phyloP scores from a whole-genome alignment of 768 basidiomycete species.

The Amanita jacksonii region DNA sequence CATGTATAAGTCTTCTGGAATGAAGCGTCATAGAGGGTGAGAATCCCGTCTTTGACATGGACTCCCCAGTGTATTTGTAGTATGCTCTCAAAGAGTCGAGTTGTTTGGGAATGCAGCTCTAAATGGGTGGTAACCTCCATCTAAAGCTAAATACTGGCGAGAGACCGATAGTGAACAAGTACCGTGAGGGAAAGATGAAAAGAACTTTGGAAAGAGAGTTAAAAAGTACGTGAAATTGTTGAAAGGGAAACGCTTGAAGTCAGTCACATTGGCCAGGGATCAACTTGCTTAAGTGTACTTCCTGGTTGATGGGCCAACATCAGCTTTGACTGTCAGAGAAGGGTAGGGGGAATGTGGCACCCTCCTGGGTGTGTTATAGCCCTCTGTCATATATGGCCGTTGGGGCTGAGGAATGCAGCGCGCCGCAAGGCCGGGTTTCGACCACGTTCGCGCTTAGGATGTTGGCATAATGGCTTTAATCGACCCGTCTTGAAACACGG shows the following conservation, averaged over 20 bases:
- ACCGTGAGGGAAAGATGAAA: too few species aligned
- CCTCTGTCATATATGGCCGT: too few species aligned
- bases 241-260: constrained; percentile 76
- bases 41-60: constrained; percentile 14
- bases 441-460: constrained; percentile 60
- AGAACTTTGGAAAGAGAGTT: constrained; percentile 77
- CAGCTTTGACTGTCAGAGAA: constrained; percentile 55
- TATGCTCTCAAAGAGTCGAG: constrained; percentile 72
- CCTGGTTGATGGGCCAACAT: constrained; percentile 55
- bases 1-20: too few species aligned
- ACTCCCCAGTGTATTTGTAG: constrained; percentile 48
- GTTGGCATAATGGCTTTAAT: constrained; percentile 73
- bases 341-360: constrained; percentile 51
- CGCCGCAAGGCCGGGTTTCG: too few species aligned
- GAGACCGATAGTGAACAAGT: too few species aligned
- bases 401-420: too few species aligned
- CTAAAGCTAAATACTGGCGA: constrained; percentile 78
- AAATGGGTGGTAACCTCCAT: constrained; percentile 79
- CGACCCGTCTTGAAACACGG: constrained; percentile 80
- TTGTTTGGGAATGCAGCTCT: constrained; percentile 83
- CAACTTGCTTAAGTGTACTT: constrained; percentile 49
- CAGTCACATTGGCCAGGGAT: too few species aligned
- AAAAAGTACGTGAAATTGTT: constrained; percentile 78
- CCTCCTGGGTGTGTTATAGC: too few species aligned
- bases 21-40: too few species aligned